Base-by-base conservation (phyloP, 371 early-diverging fungal genomes). In the Syncephalis plumigaleata region DNA sequence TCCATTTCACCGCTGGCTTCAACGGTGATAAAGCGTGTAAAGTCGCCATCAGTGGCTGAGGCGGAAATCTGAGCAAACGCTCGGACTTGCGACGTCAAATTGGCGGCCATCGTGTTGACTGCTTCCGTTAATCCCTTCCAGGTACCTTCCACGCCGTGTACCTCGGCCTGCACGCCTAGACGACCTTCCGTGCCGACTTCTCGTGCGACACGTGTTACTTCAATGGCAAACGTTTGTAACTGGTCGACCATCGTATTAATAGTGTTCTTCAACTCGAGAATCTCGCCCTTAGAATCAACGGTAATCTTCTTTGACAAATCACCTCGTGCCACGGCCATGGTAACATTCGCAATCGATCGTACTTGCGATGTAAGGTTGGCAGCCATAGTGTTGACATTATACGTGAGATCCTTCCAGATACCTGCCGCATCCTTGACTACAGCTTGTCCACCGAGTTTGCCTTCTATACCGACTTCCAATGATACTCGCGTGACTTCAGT, bases 1-100 rank as follows among this genome's bases (percentile, higher is more conserved):
- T 79, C 79, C 80, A 79, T 79, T 63, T 81, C 80, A 48, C 80
- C 80, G 22, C 71, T 70, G 0, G 80, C 80, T 50, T 77, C 75
- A 3, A 79, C 71, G 1, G 77, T 81, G 47, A 81, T 79, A 52
- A 74, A 59, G 15, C 65, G 64, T 8, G 73, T 70, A 44, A 71
- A 78, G 55, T 79, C 77, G 17, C 77, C 78, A n/a, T 65, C 72
- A 1, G 78, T 69, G 61, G 75, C 75, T 11, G 75, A 70, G 8
- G 69, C 68, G 16, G 71, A 71, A 42, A 74, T 74, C 31, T 72
- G 70, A 18, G 72, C 72, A 53, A 71, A 75, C 0, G 75, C 75
- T 37, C 79, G 67, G 2, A 79, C 72, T 51, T 74, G 75, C 21
- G 66, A 59, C 1, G 72, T 72, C 49, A 74, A 51, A 51, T 74